A percentile compares a stretch with the other conserved stretches of the same genome.
These are phyloP conservation scores for Begonia fuchsioides DNA, from an alignment of 306 rosid genomes.

Conservation along the genomic window DNA sequence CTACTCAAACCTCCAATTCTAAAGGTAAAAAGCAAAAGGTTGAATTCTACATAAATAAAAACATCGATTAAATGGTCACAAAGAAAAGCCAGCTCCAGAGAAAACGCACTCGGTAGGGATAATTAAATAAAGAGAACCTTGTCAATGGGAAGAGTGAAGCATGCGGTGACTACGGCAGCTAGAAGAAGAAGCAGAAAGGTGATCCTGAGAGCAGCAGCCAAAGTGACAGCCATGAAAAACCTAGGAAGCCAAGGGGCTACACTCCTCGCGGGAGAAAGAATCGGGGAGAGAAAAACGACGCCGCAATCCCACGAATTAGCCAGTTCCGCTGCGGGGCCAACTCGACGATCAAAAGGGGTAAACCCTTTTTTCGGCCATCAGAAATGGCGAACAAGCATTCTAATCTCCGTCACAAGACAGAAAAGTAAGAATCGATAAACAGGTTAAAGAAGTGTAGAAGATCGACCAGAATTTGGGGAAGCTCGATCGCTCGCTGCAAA, in stretches of 20 bases:
- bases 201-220: conserved; percentile 23
- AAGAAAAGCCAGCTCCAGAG: too few species aligned
- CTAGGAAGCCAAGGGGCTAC: conserved; percentile 24
- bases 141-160: conserved; percentile 29
- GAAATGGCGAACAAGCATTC: not conserved
- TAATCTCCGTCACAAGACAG: too few species aligned
- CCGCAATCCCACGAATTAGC: conserved; percentile 30
- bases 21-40: conserved; percentile 1
- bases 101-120: too few species aligned
- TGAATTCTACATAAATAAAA: too few species aligned
- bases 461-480: too few species aligned
- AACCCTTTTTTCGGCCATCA: not conserved
- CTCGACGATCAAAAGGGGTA: too few species aligned
- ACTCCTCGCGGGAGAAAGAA: conserved; percentile 17
- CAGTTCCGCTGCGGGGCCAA: conserved; percentile 8
- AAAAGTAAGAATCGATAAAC: too few species aligned
- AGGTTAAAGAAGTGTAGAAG: too few species aligned
- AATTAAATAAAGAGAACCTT: conserved; percentile 13
- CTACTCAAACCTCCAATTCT: not conserved
- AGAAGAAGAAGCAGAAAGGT: conserved; percentile 18
- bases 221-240: conserved; percentile 22
- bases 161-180: conserved; percentile 29
- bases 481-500: too few species aligned
- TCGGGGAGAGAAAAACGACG: conserved; percentile 17
- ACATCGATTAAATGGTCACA: too few species aligned